Base-by-base conservation (phyloP, 2,329 filamentous ascomycete genomes). In the Colletotrichum coccodes region DNA sequence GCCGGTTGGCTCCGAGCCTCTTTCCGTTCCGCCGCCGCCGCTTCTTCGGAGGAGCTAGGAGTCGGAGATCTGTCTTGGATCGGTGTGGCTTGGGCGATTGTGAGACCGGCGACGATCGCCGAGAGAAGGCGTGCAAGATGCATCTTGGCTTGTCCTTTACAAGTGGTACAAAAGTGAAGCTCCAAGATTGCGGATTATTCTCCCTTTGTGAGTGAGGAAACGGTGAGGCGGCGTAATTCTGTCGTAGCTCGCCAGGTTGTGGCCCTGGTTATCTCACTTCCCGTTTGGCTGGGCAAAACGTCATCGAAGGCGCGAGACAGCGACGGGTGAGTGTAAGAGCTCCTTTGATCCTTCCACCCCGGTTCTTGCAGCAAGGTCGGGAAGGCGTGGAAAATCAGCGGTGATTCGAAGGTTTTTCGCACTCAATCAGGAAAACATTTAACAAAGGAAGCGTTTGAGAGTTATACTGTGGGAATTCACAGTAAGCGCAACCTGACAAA, bases 241-340 rank as follows among this genome's bases (percentile, higher is more conserved):
- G 36, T 44, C 23, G 30, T 28, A 44, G 6, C 18, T 16, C 23
- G 16, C n/a, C 36, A 32, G 52, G 21, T 28, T 28, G n/a, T 34
- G 40, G 30, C 32, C 21, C 38, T 53, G 52, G 26, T 53, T 64
- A 46, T 42, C 14, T 38, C 16, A 8, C 16, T 50, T 21, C 16
- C 44, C 7, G n/a, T 28, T 21, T 21, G 56, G 23, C 66, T 66
- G 36, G 56, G 61, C 61, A 47, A 40, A 66, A 69, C 61, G 66
- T 60, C 66, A 66, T 66, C 47, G 14, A 59, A 53, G 28, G 60
- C 42, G 30, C 3, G 23, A 5, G 21, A 42, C 56, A 34, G 49
- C 49, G 18, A n/a, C 26, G n/a, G 30, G 28, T 21, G 38, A n/a
- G 42, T 30, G 38, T 14, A 16, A 47, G 30, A 58, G 21, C 56